These are phyloP conservation scores for Fraxinus ornus DNA, from an alignment of 305 asterid genomes.

Conservation along the genomic window DNA sequence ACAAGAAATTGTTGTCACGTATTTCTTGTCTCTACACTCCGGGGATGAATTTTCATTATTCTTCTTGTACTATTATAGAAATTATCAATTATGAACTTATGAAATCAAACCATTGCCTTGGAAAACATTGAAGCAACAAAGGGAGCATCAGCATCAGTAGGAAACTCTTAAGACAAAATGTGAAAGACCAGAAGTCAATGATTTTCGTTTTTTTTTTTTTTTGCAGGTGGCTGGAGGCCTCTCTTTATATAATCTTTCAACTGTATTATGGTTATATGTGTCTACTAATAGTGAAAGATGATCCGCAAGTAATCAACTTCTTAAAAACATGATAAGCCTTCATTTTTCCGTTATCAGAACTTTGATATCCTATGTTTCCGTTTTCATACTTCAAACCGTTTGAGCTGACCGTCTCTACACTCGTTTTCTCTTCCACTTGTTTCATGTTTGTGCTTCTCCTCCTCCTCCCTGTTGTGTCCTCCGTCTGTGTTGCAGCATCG, in stretches of 20 bases:
- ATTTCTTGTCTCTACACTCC: too few relatives aligned
- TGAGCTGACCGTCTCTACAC: conserved; percentile 19
- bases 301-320: conserved; percentile 41
- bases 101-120: background rate
- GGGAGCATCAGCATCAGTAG: background rate
- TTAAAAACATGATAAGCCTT: conserved; percentile 28
- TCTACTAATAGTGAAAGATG: background rate
- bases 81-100: background rate
- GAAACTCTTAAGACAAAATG: background rate
- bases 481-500: conserved; percentile 39
- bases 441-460: background rate
- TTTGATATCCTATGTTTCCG: conserved; percentile 8
- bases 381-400: conserved; percentile 22
- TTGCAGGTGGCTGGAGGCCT: too few relatives aligned
- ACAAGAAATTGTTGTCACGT: too few relatives aligned
- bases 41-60: too few relatives aligned
- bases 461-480: conserved; percentile 15
- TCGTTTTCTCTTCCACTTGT: background rate
- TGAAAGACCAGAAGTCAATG: background rate
- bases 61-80: too few relatives aligned
- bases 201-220: background rate
- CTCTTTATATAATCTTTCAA: background rate
- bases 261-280: background rate
- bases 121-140: background rate
- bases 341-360: conserved; percentile 27